Evolutionary conservation across 345 rosid species (phyloP).

Genomic region (Jatropha curcas): DNA sequence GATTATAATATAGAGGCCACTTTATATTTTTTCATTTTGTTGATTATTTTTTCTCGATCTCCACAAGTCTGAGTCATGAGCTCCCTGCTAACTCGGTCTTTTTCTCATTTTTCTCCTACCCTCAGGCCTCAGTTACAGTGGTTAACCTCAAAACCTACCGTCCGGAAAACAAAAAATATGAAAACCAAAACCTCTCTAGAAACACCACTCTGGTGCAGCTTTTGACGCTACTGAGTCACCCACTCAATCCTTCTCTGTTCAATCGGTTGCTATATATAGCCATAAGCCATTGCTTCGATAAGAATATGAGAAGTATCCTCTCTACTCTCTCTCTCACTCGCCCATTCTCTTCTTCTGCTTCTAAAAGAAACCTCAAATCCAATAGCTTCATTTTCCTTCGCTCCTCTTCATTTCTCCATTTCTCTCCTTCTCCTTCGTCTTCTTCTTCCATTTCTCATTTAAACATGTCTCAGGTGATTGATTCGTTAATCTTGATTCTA

Average conservation of each 20-base stretch:
- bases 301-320: background rate
- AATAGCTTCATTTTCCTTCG: conserved; percentile 32
- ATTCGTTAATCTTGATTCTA: background rate
- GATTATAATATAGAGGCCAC: too few relatives aligned
- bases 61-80: background rate
- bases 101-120: background rate
- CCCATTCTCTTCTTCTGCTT: conserved; percentile 6
- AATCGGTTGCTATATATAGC: background rate
- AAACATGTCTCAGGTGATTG: conserved; percentile 41
- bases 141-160: background rate
- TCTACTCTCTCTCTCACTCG: conserved; percentile 20
- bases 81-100: background rate
- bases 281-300: background rate
- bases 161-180: too few relatives aligned
- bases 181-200: background rate
- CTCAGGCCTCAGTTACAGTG: background rate
- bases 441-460: conserved; percentile 17
- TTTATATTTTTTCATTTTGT: too few relatives aligned
- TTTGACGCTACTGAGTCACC: background rate
- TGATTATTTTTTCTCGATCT: too few relatives aligned
- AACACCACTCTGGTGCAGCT: background rate
- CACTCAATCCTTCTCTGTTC: background rate
- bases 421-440: conserved; percentile 32
- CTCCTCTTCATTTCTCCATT: conserved; percentile 28
- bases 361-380: background rate